Percentiles rank a stretch among this genome's conserved stretches.
These are phyloP conservation scores for Orbilia ellipsospora DNA, from an alignment of 2,329 filamentous ascomycete species.

Conservation along the genomic window DNA sequence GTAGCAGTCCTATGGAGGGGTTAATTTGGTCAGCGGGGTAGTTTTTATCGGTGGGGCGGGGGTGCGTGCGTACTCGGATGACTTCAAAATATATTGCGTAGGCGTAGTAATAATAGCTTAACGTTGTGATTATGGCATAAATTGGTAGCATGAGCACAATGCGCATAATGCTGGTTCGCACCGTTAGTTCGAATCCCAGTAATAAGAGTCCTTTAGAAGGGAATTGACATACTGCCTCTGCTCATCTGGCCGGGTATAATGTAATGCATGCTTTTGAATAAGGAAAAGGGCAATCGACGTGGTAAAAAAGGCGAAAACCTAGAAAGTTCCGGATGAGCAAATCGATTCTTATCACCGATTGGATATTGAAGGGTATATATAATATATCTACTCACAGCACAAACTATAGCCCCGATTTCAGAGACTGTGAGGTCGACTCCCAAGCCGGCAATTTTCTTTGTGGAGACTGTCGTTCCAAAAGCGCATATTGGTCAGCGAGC, in stretches of 20 bases:
- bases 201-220: conserved; percentile 62
- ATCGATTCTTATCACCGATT: not conserved
- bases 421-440: conserved; percentile 20
- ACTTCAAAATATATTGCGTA: conserved; percentile 84
- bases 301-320: conserved; percentile 67
- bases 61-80: conserved; percentile 65
- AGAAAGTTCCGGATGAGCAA: conserved; percentile 1
- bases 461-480: conserved; percentile 25
- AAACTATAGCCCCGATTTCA: conserved; percentile 42
- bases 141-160: conserved; percentile 90
- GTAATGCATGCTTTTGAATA: conserved; percentile 70
- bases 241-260: conserved; percentile 72
- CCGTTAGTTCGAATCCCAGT: not conserved
- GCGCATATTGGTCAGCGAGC: no score
- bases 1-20: conserved; percentile 73
- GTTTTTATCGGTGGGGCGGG: not conserved
- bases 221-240: conserved; percentile 68
- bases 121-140: conserved; percentile 78
- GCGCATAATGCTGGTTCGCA: conserved; percentile 75
- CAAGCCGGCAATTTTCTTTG: conserved; percentile 25
- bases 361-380: not conserved
- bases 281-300: conserved; percentile 69
- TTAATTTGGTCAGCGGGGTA: conserved; percentile 1
- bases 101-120: conserved; percentile 78
- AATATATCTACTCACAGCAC: conserved; percentile 27